Evolutionary conservation across 2,329 filamentous ascomycete genomes (phyloP).

Genomic region (Gnomoniopsis sp.): DNA sequence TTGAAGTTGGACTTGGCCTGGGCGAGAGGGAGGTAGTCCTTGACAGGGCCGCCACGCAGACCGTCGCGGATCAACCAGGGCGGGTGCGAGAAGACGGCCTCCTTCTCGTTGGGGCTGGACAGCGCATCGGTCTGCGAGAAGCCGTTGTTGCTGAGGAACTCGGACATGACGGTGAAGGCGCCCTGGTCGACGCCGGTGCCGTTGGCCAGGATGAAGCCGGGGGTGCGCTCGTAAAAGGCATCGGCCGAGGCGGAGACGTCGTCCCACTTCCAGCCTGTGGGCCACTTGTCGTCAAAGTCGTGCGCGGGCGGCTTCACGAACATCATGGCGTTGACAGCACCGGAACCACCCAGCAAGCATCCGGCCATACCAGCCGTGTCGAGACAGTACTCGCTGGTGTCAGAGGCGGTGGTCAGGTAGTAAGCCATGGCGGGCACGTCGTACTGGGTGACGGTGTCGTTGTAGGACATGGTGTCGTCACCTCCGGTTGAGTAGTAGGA

Average conservation of each 20-base stretch:
- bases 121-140: constrained; percentile 20
- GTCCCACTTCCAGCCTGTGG: constrained; percentile 27
- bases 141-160: constrained; percentile 18
- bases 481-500: constrained; percentile 32
- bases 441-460: constrained; percentile 30
- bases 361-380: constrained; percentile 33
- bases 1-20: constrained; percentile 23
- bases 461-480: constrained; percentile 27
- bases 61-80: constrained; percentile 21
- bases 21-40: constrained; percentile 24
- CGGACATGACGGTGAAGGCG: constrained; percentile 17
- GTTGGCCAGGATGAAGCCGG: constrained; percentile 24
- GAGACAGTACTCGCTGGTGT: constrained; percentile 28
- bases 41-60: constrained; percentile 21
- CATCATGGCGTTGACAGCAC: constrained; percentile 32
- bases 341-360: constrained; percentile 35
- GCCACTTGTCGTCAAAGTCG: constrained; percentile 30
- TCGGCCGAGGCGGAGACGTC: constrained; percentile 25
- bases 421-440: constrained; percentile 29
- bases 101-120: constrained; percentile 19
- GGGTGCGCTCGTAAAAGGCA: constrained; percentile 26
- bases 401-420: constrained; percentile 22
- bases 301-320: constrained; percentile 29
- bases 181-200: constrained; percentile 21
- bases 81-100: constrained; percentile 19